Evolutionary conservation across 768 basidiomycete species (phyloP), one percentile per base, ranked within the genome.

Genomic region (Thelephora ganbajun): DNA sequence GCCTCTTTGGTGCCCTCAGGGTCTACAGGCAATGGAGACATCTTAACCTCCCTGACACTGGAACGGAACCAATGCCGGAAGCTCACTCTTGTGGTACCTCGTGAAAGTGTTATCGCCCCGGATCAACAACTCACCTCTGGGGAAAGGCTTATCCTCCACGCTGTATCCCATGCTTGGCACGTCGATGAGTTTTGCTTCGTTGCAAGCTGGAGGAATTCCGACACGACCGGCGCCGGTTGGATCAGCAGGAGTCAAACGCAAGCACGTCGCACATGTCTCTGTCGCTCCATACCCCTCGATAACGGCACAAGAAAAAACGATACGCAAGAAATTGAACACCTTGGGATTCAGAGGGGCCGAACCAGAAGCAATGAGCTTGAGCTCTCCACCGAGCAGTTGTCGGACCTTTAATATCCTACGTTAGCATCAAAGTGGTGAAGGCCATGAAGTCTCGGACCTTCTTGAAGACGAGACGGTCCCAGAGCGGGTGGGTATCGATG

Each of bases 211-310:
- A 7, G 89, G 84, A 11, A 83, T 77, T 5, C 96, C 96, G 42
- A 91, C 82, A 5, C 83, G 86, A 12, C 94, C 93, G 46, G 73
- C 72, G 12, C 76, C 71, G 11, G 64, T 65, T 6, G 77, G 67
- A 59, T 96, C 92, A 44, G 65, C 65, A 1, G 69, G 66, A 63
- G 74, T 70, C 14, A 69, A 66, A 48, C 73, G 77, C 5, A 76
- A 63, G 47, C 74, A 78, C 35, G 74, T 72, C 6, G 77, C 88
- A 47, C 73, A 71, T 50, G 79, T 87, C 68, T 97, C 93, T 0
- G 93, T 96, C 80, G 90, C 79, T 39, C 91, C 92, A 60, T 86
- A 92, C 46, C 83, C 94, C 80, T 92, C 93, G 30, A 69, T 54
- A 6, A 92, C 72, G 39, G 86, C 79, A 58, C 81, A 84, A 19